Percentiles rank a stretch among this genome's conserved stretches.
Conservation (phyloP, 2,329 filamentous ascomycete species). For the Fusarium newnesense region DNA sequence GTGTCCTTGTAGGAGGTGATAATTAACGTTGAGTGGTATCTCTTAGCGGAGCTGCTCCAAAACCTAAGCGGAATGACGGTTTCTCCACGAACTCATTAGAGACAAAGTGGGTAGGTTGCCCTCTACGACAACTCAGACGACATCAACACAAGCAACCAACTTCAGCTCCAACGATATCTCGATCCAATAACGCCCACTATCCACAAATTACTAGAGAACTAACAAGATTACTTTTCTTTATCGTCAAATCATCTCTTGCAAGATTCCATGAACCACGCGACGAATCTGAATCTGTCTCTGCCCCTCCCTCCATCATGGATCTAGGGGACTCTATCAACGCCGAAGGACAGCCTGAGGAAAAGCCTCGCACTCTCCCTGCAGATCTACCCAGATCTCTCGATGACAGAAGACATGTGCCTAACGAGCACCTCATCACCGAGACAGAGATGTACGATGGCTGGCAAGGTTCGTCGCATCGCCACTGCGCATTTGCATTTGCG, state of each 20-base stretch:
- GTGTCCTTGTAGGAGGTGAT: neutral
- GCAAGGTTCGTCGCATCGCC: slow-evolving; percentile 73
- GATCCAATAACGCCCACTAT: neutral
- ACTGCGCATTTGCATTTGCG: slow-evolving; percentile 25
- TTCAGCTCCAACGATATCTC: slow-evolving; percentile 6
- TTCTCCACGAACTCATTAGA: slow-evolving; percentile 39
- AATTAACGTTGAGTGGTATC: neutral
- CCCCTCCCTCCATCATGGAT: slow-evolving; percentile 66
- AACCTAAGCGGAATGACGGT: slow-evolving; percentile 37
- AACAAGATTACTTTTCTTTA: neutral
- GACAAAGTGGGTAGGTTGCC: slow-evolving; percentile 41
- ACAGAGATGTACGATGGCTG: slow-evolving; percentile 99
- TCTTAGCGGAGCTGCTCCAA: slow-evolving; percentile 22
- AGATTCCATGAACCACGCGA: slow-evolving; percentile 48
- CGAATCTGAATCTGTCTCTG: slow-evolving; percentile 45
- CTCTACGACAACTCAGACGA: slow-evolving; percentile 40
- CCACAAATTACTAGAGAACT: neutral
- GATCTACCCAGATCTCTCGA: slow-evolving; percentile 93
- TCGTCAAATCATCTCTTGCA: slow-evolving; percentile 3
- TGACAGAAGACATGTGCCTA: slow-evolving; percentile 78
- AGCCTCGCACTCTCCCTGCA: slow-evolving; percentile 71
- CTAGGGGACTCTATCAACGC: slow-evolving; percentile 60
- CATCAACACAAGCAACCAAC: slow-evolving; percentile 28
- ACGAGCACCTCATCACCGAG: slow-evolving; percentile 74
- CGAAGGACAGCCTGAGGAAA: slow-evolving; percentile 50